These are phyloP conservation scores for Peltaster fructicola DNA, from an alignment of 2,329 filamentous ascomycete genomes.

Conservation along the genomic window DNA sequence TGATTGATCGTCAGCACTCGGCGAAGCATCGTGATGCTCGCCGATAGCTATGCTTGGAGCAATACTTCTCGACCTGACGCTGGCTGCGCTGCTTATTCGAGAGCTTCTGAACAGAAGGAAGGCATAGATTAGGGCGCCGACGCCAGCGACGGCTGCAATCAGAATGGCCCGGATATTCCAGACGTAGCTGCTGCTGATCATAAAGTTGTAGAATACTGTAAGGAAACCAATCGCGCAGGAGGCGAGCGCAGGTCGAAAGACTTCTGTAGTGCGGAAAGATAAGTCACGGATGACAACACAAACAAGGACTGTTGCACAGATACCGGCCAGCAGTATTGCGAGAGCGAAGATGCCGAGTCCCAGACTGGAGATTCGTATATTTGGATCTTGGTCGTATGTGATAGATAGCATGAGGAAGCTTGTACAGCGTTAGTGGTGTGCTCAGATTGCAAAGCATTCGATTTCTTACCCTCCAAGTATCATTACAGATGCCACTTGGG, in stretches of 20 bases:
- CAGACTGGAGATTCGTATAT: conserved; percentile 23
- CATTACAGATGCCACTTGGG: conserved; percentile 28
- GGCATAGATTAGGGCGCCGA: conserved; percentile 25
- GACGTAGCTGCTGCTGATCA: conserved; percentile 22
- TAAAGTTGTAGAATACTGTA: conserved; percentile 31
- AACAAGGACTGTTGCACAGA: conserved; percentile 30
- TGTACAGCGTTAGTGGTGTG: conserved; percentile 6
- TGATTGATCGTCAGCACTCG: conserved; percentile 6
- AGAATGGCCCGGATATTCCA: conserved; percentile 29
- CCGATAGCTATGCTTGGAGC: conserved; percentile 3
- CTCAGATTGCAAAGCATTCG: conserved; percentile 6
- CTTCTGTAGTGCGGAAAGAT: conserved; percentile 29
- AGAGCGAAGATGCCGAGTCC: conserved; percentile 29
- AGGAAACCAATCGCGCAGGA: conserved; percentile 30
- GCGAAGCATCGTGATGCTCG: conserved; percentile 4
- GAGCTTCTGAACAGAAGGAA: conserved; percentile 27
- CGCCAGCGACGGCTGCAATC: conserved; percentile 22
- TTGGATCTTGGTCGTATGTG: conserved; percentile 24
- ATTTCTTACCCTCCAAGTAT: conserved; percentile 29
- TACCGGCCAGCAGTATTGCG: conserved; percentile 29
- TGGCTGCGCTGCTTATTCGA: conserved; percentile 21
- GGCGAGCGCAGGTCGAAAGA: conserved; percentile 28
- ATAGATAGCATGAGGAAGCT: conserved; percentile 33
- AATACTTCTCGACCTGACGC: too few relatives aligned
- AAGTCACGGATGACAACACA: conserved; percentile 29